Conservation (phyloP, 2,329 filamentous ascomycete genomes). For the Chaetomiaceae sp. region DNA sequence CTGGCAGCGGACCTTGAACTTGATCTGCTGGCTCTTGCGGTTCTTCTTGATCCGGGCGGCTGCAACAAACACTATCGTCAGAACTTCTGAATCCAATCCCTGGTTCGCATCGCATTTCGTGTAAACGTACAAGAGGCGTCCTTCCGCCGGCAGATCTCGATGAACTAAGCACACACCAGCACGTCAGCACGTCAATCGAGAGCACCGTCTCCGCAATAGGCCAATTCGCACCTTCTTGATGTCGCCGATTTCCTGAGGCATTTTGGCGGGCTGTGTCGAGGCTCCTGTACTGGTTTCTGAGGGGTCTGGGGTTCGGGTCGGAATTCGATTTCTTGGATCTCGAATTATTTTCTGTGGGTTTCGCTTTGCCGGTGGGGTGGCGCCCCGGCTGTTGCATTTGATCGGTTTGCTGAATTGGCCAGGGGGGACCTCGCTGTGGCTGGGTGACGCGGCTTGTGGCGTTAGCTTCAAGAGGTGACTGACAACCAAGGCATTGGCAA, state of each 20-base stretch:
- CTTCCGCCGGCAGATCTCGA: constrained; percentile 99
- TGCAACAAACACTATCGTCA: constrained; percentile 32
- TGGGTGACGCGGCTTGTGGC: constrained; percentile 13
- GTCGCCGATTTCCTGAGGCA: constrained; percentile 97
- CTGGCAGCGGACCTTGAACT: constrained; percentile 99
- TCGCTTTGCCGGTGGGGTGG: constrained; percentile 11
- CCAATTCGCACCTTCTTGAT: constrained; percentile 69
- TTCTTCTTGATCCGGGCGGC: constrained; percentile 95
- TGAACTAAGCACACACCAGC: constrained; percentile 74
- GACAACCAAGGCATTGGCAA: neutral
- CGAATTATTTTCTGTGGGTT: constrained; percentile 28
- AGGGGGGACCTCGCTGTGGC: constrained; percentile 7
- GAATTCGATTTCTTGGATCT: constrained; percentile 25
- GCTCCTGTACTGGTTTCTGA: constrained; percentile 17
- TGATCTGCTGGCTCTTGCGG: constrained; percentile 84
- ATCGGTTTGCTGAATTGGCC: constrained; percentile 7
- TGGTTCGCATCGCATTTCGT: constrained; percentile 12
- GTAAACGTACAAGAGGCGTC: constrained; percentile 90
- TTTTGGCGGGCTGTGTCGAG: constrained; percentile 58
- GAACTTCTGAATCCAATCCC: constrained; percentile 6
- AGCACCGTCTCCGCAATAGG: too few relatives aligned
- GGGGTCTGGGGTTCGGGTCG: constrained; percentile 14
- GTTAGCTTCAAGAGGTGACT: too few relatives aligned
- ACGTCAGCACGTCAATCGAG: too few relatives aligned
- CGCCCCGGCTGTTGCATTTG: constrained; percentile 12